Percentiles rank a stretch among this genome's conserved stretches.
phyloP scores from a whole-genome alignment of 1,284 basidiomycete species.

The Austroboletus niveus region DNA sequence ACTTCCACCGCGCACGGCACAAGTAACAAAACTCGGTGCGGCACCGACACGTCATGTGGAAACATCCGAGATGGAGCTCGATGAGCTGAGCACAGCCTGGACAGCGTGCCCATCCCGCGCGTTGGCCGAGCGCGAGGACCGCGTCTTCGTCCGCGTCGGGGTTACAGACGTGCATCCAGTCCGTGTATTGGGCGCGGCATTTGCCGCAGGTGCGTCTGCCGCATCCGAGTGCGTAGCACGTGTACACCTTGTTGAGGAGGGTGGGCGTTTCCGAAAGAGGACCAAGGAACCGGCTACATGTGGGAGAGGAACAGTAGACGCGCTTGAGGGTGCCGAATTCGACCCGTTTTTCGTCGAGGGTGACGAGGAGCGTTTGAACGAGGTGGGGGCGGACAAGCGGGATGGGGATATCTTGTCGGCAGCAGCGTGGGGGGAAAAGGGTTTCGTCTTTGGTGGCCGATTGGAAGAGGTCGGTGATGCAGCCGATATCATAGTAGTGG shows the following conservation, averaged over 20 bases:
- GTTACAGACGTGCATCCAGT: conserved; percentile 24
- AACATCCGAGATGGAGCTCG: conserved; percentile 43
- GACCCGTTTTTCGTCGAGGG: conserved; percentile 30
- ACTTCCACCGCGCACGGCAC: conserved; percentile 42
- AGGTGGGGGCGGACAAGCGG: conserved; percentile 30
- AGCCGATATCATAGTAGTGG: conserved; percentile 40
- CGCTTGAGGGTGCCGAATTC: conserved; percentile 40
- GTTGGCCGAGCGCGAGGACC: conserved; percentile 34
- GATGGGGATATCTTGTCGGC: conserved; percentile 35
- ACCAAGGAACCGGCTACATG: conserved; percentile 43
- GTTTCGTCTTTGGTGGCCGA: conserved; percentile 40
- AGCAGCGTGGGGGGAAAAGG: conserved; percentile 48
- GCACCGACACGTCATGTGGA: conserved; percentile 48
- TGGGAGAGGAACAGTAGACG: conserved; percentile 42
- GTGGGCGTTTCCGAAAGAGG: conserved; percentile 21
- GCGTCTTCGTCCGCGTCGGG: conserved; percentile 28
- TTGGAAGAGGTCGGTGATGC: conserved; percentile 39
- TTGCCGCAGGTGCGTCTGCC: conserved; percentile 31
- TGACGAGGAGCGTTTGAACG: conserved; percentile 17
- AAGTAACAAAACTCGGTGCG: conserved; percentile 46
- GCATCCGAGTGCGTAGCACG: conserved; percentile 30
- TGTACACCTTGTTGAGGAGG: conserved; percentile 8
- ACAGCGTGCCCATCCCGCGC: conserved; percentile 42
- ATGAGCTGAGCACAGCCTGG: conserved; percentile 42
- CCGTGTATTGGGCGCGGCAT: conserved; percentile 32